Conservation (phyloP, 441 rosid genomes). For the Populus hybrid region DNA sequence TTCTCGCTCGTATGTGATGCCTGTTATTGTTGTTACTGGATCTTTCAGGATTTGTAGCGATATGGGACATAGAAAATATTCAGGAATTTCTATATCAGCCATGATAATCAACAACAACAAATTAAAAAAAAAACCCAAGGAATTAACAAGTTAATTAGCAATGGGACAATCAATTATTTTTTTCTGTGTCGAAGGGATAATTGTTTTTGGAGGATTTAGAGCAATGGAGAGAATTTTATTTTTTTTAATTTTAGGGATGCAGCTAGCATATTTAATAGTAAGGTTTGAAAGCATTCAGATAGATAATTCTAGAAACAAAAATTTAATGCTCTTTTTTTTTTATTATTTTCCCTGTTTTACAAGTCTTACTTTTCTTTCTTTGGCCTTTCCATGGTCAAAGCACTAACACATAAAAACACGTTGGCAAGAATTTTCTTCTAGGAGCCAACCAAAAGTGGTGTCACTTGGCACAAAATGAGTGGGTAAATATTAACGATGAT, state of each 20-base stretch:
- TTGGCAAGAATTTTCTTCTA: neutral
- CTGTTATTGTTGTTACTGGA: conserved; percentile 63
- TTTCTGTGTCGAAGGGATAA: neutral
- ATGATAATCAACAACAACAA: conserved; percentile 7
- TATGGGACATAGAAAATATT: conserved; percentile 60
- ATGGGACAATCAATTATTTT: too few relatives aligned
- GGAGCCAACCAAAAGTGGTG: too few relatives aligned
- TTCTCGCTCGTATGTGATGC: conserved; percentile 68
- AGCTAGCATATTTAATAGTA: neutral
- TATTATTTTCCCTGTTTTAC: neutral
- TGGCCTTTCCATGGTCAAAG: conserved; percentile 4
- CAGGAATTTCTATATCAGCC: conserved; percentile 55
- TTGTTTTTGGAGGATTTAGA: too few relatives aligned
- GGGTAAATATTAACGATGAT: neutral
- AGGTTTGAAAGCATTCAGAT: neutral
- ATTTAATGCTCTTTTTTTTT: neutral
- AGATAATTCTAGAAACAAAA: conserved; percentile 1
- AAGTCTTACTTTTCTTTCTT: neutral
- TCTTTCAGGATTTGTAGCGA: conserved; percentile 68
- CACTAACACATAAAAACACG: conserved; percentile 5
- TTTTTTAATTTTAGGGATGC: neutral
- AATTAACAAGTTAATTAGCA: neutral
- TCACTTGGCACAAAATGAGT: neutral
- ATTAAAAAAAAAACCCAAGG: neutral
- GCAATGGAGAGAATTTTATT: too few relatives aligned